Conservation (phyloP, 1,284 basidiomycete genomes). For the Jaminaea rosea region DNA sequence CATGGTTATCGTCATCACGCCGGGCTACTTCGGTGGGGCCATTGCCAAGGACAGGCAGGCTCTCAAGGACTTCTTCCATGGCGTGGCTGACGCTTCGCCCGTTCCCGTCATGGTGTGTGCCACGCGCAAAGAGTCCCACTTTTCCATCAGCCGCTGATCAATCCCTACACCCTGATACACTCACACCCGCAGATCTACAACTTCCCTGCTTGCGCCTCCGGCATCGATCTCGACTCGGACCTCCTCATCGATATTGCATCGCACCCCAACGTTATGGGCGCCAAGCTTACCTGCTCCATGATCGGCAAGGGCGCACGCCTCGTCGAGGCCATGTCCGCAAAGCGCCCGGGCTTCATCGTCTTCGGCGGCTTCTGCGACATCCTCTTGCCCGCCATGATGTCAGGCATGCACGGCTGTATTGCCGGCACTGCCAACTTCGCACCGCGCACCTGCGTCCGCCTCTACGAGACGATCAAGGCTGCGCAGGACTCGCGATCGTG, state of each 20-base stretch:
- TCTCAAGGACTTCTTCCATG: conserved; percentile 65
- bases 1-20: conserved; percentile 62
- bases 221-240: conserved; percentile 74
- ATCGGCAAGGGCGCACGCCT: conserved; percentile 82
- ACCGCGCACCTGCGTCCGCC: conserved; percentile 57
- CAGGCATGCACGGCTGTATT: conserved; percentile 24
- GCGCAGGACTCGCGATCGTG: conserved; percentile 9
- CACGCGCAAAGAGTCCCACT: no score
- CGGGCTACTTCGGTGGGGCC: conserved; percentile 75
- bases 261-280: conserved; percentile 78
- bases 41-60: conserved; percentile 57
- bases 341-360: conserved; percentile 22
- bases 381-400: conserved; percentile 19
- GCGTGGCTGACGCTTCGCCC: conserved; percentile 66
- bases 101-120: conserved; percentile 78
- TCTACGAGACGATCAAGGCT: conserved; percentile 59
- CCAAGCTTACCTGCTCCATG: conserved; percentile 75
- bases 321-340: conserved; percentile 60
- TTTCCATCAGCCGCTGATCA: no score
- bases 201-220: conserved; percentile 57
- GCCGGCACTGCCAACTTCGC: conserved; percentile 26
- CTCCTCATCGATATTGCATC: conserved; percentile 67
- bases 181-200: no score
- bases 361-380: conserved; percentile 20
- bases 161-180: no score